Base-by-base conservation (phyloP, 768 basidiomycete species). In the Tremella yokohamensis region DNA sequence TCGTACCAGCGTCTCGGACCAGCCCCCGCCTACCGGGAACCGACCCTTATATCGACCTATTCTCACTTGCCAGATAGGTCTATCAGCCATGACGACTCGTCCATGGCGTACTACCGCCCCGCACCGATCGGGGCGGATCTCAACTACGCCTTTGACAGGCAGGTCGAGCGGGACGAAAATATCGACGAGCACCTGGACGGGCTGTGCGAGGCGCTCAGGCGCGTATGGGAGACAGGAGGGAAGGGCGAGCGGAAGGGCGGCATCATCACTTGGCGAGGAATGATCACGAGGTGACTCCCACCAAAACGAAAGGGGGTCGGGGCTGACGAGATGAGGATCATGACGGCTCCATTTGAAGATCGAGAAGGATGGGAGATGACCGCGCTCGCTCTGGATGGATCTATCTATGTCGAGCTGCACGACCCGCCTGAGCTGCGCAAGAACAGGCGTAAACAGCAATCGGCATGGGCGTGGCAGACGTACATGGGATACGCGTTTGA, bases 401-500 rank as follows among this genome's bases (percentile, higher is more conserved):
- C 72, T 29, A 63, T 76, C 9, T 76, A 78, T 56, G 60, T 78
- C 34, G 73, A 78, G 50, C 63, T 68, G 24, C 63, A 74, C 56
- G 61, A 75, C 26, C 64, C 71, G 0, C 61, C 65, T 13, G 66
- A 74, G 12, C 44, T 55, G 18, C 34, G 64, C 11, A 45, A 53
- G 18, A 62, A 57, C 34, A 60, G 64, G 72, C 55, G 56, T 12
- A 61, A 66, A 49, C 53, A 73, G 44, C 66, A 73, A 52, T 63
- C 66, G 2, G 49, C 58, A 8, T 68, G 61, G 58, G 66, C 65
- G 12, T 57, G 50, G 53, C 70, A 72, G 49, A 56, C 57, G 1
- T 75, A 75, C 56, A 64, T 72, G 67, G 74, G 77, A 2, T 75
- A 74, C 52, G 56, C 77, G 0, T 77, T 64, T 62, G 77, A 78